Evolutionary conservation across 1,284 basidiomycete species (phyloP), one percentile per base, ranked within the genome.

Genomic region (Athelia psychrophila): DNA sequence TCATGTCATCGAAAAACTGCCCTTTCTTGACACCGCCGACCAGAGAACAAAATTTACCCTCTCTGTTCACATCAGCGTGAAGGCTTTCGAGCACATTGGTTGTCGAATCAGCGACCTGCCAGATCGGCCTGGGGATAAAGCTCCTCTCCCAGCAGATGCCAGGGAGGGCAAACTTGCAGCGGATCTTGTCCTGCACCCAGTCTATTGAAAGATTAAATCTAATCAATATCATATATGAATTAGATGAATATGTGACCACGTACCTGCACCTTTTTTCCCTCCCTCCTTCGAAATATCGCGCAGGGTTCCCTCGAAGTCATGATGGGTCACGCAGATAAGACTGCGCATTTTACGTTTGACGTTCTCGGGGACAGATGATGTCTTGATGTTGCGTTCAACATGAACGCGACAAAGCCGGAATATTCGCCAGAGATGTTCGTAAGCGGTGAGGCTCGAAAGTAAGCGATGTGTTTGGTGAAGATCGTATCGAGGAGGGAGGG

Each of bases 141-240:
- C 59, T 59, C 25, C 48, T 49, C 33, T 54, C 54, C 60, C 60
- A 62, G 52, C 60, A 63, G 18, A 62, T 54, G 9, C 46, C 62
- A 12, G 54, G 48, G 40, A 64, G 54, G 1, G 60, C 57, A 51
- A 64, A 64, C 48, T 55, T 56, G 52, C 56, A 59, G 1, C 51
- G 54, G 20, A 61, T 42, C 47, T 64, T 64, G 50, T 64, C 56
- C 18, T 57, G 33, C 3, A 64, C 54, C 62, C 62, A 64, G 42
- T 62, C 60, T 62, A 23, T n/a, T 47, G 6, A 32, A 13, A 25
- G 25, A 30, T 30, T 30, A 30, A n/a, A n/a, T n/a, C n/a, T n/a
- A n/a, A n/a, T n/a, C n/a, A n/a, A n/a, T n/a, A n/a, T n/a, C n/a
- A n/a, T n/a, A 13, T 30, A 13, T 30, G 27, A 5, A 13, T 5